Base-by-base conservation (phyloP, 2,329 filamentous ascomycete species). In the Pseudocercospora vitis region DNA sequence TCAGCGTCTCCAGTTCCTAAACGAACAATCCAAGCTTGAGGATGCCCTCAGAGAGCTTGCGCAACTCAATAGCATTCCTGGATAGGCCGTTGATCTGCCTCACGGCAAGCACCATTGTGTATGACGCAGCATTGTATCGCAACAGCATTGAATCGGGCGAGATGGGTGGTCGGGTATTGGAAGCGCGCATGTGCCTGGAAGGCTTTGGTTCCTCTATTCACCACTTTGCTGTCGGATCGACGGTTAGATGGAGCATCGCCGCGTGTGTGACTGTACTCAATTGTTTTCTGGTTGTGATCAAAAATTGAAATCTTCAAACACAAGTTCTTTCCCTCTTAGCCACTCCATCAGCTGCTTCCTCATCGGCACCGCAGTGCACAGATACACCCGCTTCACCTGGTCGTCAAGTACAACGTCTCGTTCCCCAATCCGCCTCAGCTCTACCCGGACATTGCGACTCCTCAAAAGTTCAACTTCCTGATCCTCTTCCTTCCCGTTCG, bases 351-450 rank as follows among this genome's bases (percentile, higher is more conserved):
- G 61, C 14, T 72, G 64, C 48, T 74, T 76, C 52, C 79, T 75
- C 62, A 87, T 68, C 7, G 60, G 59, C 16, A 73, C 71, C 0
- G 79, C 77, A 0, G 81, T 79, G 67, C 84, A 87, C 4, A 86
- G 56, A 70, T 84, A 86, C 78, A 81, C 86, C 39, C 68, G 76
- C 8, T 71, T 64, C 3, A 71, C 70, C 32, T 69, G 63, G 2
- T 71, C 57, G 0, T 21, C 52, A 5, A 69, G 52, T 12, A 68
- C 63, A 6, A 82, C 24, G 68, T 86, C 82, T 1, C 58, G 59
- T 35, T 74, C 73, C 7, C 58, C 51, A 23, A 85, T 67, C 46
- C 82, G 74, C 28, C 81, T 71, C 50, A 49, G 66, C 39, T 76
- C 57, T 2, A 81, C 57, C 2, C 53, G 58, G 1, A 69, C 71